Conservation (phyloP, 73 alveolate species). For the Paramecium octaurelia region DNA sequence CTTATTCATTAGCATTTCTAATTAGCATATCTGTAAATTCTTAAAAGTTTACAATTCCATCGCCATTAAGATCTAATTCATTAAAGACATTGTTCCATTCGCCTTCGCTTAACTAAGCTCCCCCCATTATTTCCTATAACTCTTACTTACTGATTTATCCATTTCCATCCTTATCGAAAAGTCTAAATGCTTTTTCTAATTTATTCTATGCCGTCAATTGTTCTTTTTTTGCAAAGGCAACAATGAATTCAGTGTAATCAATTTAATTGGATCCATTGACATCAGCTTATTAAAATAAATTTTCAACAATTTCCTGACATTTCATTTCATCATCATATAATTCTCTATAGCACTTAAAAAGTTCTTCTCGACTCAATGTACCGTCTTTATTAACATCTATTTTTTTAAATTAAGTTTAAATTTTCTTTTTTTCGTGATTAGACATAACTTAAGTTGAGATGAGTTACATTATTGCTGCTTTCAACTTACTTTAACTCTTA, state of each 20-base stretch:
- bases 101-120: neutral
- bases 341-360: conserved; percentile 39
- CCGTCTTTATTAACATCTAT: conserved; percentile 81
- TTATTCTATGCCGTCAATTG: neutral
- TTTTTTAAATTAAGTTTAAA: conserved; percentile 62
- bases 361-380: conserved; percentile 70
- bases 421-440: conserved; percentile 51
- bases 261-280: neutral
- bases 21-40: conserved; percentile 18
- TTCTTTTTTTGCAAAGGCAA: conserved; percentile 28
- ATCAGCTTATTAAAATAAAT: neutral
- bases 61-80: conserved; percentile 34
- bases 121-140: conserved; percentile 36
- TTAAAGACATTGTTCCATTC: conserved; percentile 26
- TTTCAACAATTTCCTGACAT: conserved; percentile 5
- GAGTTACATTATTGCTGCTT: conserved; percentile 54
- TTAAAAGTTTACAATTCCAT: neutral
- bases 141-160: neutral
- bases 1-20: neutral
- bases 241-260: neutral
- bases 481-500: conserved; percentile 30
- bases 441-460: conserved; percentile 52
- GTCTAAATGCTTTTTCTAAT: conserved; percentile 24
- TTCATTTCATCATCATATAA: conserved; percentile 6
- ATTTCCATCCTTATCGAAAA: conserved; percentile 41